These are phyloP conservation scores for Termitomyces bulborhizus DNA, from an alignment of 768 basidiomycete genomes.

Conservation along the genomic window DNA sequence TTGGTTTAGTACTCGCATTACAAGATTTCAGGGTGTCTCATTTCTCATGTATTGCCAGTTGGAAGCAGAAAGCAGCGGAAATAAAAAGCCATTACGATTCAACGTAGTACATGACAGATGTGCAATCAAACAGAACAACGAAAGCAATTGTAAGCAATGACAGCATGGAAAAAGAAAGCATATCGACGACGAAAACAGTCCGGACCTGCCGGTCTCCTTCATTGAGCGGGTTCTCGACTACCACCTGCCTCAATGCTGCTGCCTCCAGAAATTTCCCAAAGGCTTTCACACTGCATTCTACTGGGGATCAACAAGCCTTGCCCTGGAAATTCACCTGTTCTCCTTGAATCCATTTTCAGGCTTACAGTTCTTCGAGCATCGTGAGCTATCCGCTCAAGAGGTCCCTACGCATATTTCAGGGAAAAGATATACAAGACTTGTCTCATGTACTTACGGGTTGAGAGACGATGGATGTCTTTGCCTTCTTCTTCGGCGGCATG, in stretches of 20 bases:
- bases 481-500: slow-evolving; percentile 19
- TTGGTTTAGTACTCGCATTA: slow-evolving; percentile 14
- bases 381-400: slow-evolving; percentile 12
- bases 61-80: background rate
- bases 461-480: slow-evolving; percentile 11
- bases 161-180: background rate
- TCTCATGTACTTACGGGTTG: slow-evolving; percentile 4
- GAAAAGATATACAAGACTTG: background rate
- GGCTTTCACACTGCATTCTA: background rate
- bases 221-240: slow-evolving; percentile 5
- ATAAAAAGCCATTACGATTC: background rate
- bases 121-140: slow-evolving; percentile 6
- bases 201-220: slow-evolving; percentile 1
- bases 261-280: slow-evolving; percentile 4
- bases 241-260: slow-evolving; percentile 3
- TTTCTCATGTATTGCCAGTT: background rate
- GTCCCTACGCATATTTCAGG: slow-evolving; percentile 10
- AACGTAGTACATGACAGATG: background rate
- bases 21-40: background rate
- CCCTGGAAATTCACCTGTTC: slow-evolving; percentile 10
- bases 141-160: slow-evolving; percentile 7
- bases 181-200: background rate
- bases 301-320: slow-evolving; percentile 10
- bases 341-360: slow-evolving; percentile 12
- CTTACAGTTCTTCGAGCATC: slow-evolving; percentile 23